These are phyloP conservation scores for Skeletonema tropicum DNA, from an alignment of 108 stramenopile species.

Conservation along the genomic window DNA sequence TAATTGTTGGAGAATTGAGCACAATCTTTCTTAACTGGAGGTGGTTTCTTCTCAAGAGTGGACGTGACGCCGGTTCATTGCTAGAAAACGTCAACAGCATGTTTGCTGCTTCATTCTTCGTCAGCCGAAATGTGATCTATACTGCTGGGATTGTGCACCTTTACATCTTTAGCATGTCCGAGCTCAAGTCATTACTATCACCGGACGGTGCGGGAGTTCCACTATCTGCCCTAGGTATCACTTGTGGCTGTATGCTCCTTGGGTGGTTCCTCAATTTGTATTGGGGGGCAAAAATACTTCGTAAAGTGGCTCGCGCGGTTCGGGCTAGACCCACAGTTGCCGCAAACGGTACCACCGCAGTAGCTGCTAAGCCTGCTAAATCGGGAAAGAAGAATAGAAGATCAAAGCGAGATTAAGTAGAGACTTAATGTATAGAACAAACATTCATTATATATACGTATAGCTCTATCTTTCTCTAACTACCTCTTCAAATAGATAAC, in stretches of 20 bases:
- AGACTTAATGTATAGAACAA: not conserved
- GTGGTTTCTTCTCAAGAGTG: constrained; percentile 42
- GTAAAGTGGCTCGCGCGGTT: constrained; percentile 9
- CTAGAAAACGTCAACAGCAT: constrained; percentile 16
- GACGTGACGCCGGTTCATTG: not conserved
- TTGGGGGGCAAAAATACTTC: constrained; percentile 41
- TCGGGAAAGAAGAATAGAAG: not conserved
- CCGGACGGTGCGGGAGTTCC: constrained; percentile 31
- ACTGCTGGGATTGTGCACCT: constrained; percentile 40
- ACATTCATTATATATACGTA: too few relatives aligned
- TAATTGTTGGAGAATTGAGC: constrained; percentile 36
- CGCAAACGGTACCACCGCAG: not conserved
- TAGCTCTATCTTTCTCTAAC: not conserved
- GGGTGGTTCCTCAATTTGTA: constrained; percentile 43
- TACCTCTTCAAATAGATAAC: too few relatives aligned
- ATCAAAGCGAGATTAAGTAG: not conserved
- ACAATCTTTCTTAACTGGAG: constrained; percentile 49
- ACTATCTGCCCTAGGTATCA: constrained; percentile 17
- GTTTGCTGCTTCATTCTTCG: constrained; percentile 40
- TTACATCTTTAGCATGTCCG: constrained; percentile 14
- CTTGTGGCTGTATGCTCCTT: constrained; percentile 32
- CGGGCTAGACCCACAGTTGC: not conserved
- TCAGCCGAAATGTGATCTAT: constrained; percentile 28
- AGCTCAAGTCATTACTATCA: constrained; percentile 8
- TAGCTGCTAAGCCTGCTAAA: not conserved